These are phyloP conservation scores for Cyberlindnera mycetangii DNA, from an alignment of 805 yeast genomes.

Conservation along the genomic window DNA sequence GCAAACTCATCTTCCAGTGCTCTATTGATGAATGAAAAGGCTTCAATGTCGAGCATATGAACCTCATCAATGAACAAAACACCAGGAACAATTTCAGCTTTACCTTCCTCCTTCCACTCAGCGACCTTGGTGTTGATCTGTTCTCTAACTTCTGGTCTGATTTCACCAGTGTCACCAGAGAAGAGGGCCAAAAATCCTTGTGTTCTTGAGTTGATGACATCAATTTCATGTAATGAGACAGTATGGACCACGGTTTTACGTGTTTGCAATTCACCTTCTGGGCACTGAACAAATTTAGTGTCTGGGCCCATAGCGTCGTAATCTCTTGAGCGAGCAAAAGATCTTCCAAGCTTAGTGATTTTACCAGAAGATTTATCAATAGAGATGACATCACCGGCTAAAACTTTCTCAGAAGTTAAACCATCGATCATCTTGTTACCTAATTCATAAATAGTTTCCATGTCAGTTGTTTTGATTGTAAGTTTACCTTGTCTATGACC, in stretches of 20 bases:
- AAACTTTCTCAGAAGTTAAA: constrained; percentile 87
- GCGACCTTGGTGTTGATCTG: constrained; percentile 96
- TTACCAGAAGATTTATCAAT: constrained; percentile 96
- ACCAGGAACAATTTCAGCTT: constrained; percentile 97
- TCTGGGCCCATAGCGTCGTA: constrained; percentile 99
- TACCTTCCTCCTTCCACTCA: constrained; percentile 98
- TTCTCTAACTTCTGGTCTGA: constrained; percentile 90
- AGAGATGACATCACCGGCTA: constrained; percentile 95
- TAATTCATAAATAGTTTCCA: constrained; percentile 96
- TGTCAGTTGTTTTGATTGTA: constrained; percentile 95
- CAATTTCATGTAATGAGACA: constrained; percentile 96
- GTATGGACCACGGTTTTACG: constrained; percentile 96
- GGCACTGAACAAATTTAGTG: constrained; percentile 95
- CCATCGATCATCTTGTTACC: constrained; percentile 95
- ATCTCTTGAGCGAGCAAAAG: constrained; percentile 94
- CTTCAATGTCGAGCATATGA: constrained; percentile 96
- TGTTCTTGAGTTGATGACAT: constrained; percentile 94
- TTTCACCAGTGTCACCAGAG: constrained; percentile 97
- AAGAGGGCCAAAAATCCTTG: constrained; percentile 96
- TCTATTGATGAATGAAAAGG: constrained; percentile 91
- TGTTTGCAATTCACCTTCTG: constrained; percentile 97
- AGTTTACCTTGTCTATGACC: constrained; percentile 98
- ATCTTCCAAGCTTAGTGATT: constrained; percentile 90
- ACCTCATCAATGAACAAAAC: constrained; percentile 97
- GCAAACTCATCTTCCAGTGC: constrained; percentile 96